Evolutionary conservation across 106 monocot genomes (phyloP).

Genomic region (Dendrobium nobile): DNA sequence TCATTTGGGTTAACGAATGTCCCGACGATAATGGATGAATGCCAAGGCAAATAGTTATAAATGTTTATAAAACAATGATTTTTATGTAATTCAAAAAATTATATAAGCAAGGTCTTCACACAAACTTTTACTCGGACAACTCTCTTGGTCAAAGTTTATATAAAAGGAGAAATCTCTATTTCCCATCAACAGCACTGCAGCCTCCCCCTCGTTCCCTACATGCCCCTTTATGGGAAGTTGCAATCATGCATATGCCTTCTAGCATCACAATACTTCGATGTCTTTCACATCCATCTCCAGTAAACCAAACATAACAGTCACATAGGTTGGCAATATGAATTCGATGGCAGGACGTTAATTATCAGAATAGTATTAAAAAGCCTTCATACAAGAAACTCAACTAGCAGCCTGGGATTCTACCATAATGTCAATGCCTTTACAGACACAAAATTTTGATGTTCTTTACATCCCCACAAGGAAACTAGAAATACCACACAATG

Average conservation of each 20-base stretch:
- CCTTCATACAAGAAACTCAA: not conserved
- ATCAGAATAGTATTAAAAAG: not conserved
- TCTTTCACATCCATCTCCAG: not conserved
- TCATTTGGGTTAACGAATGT: no score
- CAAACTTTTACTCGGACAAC: not conserved
- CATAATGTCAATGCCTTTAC: not conserved
- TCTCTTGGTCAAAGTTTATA: not conserved
- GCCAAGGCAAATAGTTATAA: no score
- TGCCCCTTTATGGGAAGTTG: not conserved
- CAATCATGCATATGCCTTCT: not conserved
- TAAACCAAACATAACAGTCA: not conserved
- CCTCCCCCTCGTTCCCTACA: not conserved
- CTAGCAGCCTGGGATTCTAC: not conserved
- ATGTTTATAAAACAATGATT: no score
- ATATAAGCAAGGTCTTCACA: not conserved
- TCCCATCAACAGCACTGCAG: not conserved
- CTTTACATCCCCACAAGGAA: not conserved
- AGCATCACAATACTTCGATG: not conserved
- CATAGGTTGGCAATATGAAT: not conserved
- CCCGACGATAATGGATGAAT: no score
- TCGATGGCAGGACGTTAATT: not conserved
- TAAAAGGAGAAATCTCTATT: not conserved
- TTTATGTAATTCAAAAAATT: not conserved
- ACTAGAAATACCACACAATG: not conserved
- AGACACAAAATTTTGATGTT: not conserved